Percentiles rank a stretch among this genome's conserved stretches.
These are phyloP conservation scores for Hapsidospora chrysogenum DNA, from an alignment of 495 filamentous ascomycete genomes.

Conservation along the genomic window DNA sequence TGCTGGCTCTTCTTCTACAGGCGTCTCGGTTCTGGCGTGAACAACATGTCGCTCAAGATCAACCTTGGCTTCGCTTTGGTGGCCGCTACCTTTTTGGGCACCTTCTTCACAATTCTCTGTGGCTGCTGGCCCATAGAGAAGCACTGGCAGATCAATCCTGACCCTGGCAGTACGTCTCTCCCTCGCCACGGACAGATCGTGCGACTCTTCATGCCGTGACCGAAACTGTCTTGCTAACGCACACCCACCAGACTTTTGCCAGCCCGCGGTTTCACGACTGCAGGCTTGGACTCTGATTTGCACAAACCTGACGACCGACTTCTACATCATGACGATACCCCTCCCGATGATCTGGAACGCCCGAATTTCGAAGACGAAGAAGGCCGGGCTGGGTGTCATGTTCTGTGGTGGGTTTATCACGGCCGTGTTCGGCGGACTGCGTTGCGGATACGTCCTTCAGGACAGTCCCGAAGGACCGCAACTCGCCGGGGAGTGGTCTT, in stretches of 20 bases:
- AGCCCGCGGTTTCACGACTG: constrained; percentile 28
- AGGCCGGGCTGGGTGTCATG: constrained; percentile 27
- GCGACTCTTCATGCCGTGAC: too few species aligned
- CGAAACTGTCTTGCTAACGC: constrained; percentile 2
- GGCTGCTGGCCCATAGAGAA: constrained; percentile 31
- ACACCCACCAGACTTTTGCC: constrained; percentile 22
- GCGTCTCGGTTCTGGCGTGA: constrained; percentile 9
- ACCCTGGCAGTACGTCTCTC: constrained; percentile 30
- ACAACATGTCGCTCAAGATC: constrained; percentile 17
- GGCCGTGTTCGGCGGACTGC: constrained; percentile 27
- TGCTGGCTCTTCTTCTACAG: constrained; percentile 41
- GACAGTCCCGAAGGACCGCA: constrained; percentile 22
- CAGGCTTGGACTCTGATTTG: constrained; percentile 28
- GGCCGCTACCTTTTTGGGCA: constrained; percentile 31
- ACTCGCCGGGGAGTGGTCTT: constrained; percentile 28
- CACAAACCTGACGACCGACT: constrained; percentile 30
- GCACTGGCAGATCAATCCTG: constrained; percentile 39
- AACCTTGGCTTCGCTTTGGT: constrained; percentile 34
- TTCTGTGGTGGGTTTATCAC: constrained; percentile 34
- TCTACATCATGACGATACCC: constrained; percentile 36
- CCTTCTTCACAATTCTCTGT: constrained; percentile 34
- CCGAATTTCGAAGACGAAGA: constrained; percentile 24
- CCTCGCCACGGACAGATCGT: not conserved
- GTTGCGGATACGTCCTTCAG: constrained; percentile 25
- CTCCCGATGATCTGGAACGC: constrained; percentile 37